Conservation (phyloP, 176 grass and related monocot species). For the Phragmites australis region DNA sequence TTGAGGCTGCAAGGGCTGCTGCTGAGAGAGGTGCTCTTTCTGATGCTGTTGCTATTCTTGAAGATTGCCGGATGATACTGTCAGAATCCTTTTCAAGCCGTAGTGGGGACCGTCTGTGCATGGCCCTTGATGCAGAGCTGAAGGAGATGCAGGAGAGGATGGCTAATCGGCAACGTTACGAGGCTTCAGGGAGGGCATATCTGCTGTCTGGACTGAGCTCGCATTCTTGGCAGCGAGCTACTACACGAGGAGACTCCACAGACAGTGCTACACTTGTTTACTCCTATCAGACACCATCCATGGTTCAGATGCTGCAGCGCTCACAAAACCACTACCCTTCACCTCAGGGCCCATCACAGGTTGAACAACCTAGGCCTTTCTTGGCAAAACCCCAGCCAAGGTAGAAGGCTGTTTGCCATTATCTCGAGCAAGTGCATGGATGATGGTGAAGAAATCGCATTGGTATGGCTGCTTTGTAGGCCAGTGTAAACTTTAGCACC, state of each 20-base stretch:
- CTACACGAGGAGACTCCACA: constrained; percentile 72
- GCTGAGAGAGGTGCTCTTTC: constrained; percentile 76
- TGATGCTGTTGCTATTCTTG: constrained; percentile 75
- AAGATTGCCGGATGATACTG: constrained; percentile 58
- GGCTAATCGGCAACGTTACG: constrained; percentile 66
- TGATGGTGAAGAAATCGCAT: constrained; percentile 21
- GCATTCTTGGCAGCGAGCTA: constrained; percentile 94
- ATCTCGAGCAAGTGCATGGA: constrained; percentile 21
- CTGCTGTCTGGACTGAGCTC: constrained; percentile 88
- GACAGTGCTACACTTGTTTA: constrained; percentile 59
- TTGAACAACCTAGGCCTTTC: constrained; percentile 37
- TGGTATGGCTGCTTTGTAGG: constrained; percentile 34
- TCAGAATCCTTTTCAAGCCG: constrained; percentile 55
- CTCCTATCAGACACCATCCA: constrained; percentile 88
- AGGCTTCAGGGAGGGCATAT: constrained; percentile 74
- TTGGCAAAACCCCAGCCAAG: constrained; percentile 53
- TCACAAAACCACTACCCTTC: constrained; percentile 63
- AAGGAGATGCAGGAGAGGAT: constrained; percentile 96
- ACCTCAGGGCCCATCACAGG: constrained; percentile 36
- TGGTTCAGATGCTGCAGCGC: constrained; percentile 84
- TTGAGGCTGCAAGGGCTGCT: constrained; percentile 64
- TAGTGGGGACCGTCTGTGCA: constrained; percentile 72
- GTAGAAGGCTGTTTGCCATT: constrained; percentile 33
- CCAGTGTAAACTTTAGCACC: constrained; percentile 27
- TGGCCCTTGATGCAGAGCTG: constrained; percentile 78